Evolutionary conservation across 441 rosid genomes (phyloP).

Genomic region (Pelargonium exstipulatum): DNA sequence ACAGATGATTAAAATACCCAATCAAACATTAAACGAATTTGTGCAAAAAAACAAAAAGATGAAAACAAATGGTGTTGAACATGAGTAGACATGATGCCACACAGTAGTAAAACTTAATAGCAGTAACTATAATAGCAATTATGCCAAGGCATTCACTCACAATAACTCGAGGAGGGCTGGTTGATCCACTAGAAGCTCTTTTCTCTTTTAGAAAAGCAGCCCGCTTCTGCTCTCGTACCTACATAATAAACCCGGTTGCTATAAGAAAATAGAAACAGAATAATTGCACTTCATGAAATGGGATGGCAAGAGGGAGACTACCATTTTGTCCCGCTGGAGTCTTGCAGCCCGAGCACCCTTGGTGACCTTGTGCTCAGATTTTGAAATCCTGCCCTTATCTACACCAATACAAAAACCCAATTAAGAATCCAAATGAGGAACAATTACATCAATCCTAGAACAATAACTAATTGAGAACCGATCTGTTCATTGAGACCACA

Average conservation of each 20-base stretch:
- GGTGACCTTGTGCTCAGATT: slow-evolving; percentile 47
- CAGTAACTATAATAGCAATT: not conserved
- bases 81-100: not conserved
- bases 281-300: not conserved
- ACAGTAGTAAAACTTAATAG: not conserved
- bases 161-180: slow-evolving; percentile 72
- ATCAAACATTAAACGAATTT: not conserved
- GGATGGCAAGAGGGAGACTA: slow-evolving; percentile 14
- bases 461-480: not conserved
- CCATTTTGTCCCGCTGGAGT: slow-evolving; percentile 78
- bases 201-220: slow-evolving; percentile 73
- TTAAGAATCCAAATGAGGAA: not conserved
- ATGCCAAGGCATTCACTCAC: slow-evolving; percentile 36
- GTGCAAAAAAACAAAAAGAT: not conserved
- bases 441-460: not conserved
- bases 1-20: not conserved
- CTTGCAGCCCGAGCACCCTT: slow-evolving; percentile 75
- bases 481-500: not conserved
- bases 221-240: slow-evolving; percentile 79
- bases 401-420: slow-evolving; percentile 11
- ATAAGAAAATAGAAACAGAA: not conserved
- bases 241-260: slow-evolving; percentile 11
- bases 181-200: slow-evolving; percentile 54
- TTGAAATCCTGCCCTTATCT: slow-evolving; percentile 60
- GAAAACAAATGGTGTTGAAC: not conserved